Evolutionary conservation across 2,329 filamentous ascomycete species (phyloP).

Genomic region (Fusarium poae): DNA sequence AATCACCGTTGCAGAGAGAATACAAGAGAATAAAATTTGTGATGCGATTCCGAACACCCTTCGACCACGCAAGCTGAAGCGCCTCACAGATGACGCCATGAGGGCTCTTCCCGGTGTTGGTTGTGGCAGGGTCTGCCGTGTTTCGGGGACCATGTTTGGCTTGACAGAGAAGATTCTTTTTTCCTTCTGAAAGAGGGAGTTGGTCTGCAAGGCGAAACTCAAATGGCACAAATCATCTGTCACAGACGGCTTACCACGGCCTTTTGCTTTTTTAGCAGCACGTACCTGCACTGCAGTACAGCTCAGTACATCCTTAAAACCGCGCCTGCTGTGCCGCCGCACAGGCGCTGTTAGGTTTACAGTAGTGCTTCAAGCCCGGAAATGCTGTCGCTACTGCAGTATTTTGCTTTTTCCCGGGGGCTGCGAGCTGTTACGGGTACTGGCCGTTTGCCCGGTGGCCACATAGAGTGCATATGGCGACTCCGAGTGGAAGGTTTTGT

Average conservation of each 20-base stretch:
- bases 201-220: constrained; percentile 35
- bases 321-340: constrained; percentile 23
- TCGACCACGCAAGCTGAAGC: constrained; percentile 7
- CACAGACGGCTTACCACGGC: constrained; percentile 20
- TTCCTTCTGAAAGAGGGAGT: constrained; percentile 34
- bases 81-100: constrained; percentile 34
- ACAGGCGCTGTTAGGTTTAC: constrained; percentile 11
- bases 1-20: constrained; percentile 4
- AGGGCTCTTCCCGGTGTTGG: constrained; percentile 6
- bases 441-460: constrained; percentile 4
- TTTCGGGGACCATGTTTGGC: constrained; percentile 18
- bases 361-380: constrained; percentile 18
- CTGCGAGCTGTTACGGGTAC: constrained; percentile 10
- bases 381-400: constrained; percentile 7
- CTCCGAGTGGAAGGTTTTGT: constrained; percentile 4
- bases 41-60: constrained; percentile 4
- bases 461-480: constrained; percentile 6
- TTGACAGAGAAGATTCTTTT: constrained; percentile 39
- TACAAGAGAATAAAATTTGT: background rate
- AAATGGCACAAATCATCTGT: constrained; percentile 30
- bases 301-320: constrained; percentile 5
- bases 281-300: constrained; percentile 7
- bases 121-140: constrained; percentile 1
- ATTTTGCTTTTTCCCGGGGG: constrained; percentile 25
- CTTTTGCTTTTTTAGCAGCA: constrained; percentile 6